Percentiles rank a stretch among this genome's conserved stretches.
These are phyloP conservation scores for Escovopsis sp. DNA, from an alignment of 2,329 filamentous ascomycete genomes.

Conservation along the genomic window DNA sequence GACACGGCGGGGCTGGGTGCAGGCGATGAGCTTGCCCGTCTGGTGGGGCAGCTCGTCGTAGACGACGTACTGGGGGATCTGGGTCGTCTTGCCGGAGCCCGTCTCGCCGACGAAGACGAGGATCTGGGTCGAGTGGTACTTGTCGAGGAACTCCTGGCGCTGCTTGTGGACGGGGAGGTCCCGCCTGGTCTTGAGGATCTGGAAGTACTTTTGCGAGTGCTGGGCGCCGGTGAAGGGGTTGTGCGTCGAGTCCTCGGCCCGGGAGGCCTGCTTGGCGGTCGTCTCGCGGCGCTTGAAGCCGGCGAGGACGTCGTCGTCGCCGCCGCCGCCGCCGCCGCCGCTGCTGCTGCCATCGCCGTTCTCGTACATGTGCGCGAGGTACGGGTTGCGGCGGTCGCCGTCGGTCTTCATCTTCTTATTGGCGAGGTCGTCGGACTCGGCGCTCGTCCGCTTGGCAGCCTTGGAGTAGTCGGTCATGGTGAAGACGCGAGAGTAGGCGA, in stretches of 20 bases:
- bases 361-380: constrained; percentile 79
- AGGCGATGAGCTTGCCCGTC: constrained; percentile 80
- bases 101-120: constrained; percentile 98
- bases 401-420: constrained; percentile 30
- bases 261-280: constrained; percentile 57
- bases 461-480: constrained; percentile 23
- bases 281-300: constrained; percentile 65
- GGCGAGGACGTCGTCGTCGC: constrained; percentile 29
- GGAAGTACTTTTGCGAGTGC: constrained; percentile 75
- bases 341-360: constrained; percentile 28
- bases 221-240: constrained; percentile 75
- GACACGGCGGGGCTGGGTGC: constrained; percentile 93
- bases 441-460: constrained; percentile 28
- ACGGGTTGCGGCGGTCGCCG: constrained; percentile 54
- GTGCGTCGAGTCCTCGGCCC: constrained; percentile 61
- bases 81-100: constrained; percentile 96
- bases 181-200: constrained; percentile 69
- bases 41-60: constrained; percentile 89
- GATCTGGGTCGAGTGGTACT: constrained; percentile 90
- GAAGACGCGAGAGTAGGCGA: too few relatives aligned
- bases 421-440: constrained; percentile 25
- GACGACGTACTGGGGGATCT: constrained; percentile 96
- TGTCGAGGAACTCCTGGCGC: constrained; percentile 79
- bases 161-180: constrained; percentile 87
- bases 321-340: constrained; percentile 16